These are phyloP conservation scores for Kandelia obovata DNA, from an alignment of 345 rosid species.

Conservation along the genomic window DNA sequence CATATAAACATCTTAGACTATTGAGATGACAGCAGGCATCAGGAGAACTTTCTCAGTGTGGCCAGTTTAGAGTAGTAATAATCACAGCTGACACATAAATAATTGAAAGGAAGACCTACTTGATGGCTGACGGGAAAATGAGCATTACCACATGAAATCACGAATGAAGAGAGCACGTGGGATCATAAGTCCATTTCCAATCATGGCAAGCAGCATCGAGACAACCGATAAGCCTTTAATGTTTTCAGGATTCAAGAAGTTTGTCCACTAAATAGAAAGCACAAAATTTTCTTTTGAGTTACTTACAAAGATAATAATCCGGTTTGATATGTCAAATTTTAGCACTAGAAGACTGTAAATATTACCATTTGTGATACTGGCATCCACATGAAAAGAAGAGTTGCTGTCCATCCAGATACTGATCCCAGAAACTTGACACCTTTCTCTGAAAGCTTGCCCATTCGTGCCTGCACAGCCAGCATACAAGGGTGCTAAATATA, in stretches of 20 bases:
- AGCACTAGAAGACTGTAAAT: neutral
- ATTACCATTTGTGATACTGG: slow-evolving; percentile 84
- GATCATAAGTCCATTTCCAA: slow-evolving; percentile 87
- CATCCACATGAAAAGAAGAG: slow-evolving; percentile 99
- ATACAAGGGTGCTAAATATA: slow-evolving; percentile 11
- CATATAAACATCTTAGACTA: too few relatives aligned
- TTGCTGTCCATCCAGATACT: slow-evolving; percentile 93
- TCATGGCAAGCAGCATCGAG: slow-evolving; percentile 86
- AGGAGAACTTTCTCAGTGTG: too few relatives aligned
- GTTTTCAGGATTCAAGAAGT: slow-evolving; percentile 75
- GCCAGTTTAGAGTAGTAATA: too few relatives aligned
- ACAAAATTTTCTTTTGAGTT: slow-evolving; percentile 18
- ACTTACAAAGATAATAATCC: neutral
- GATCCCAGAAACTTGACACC: slow-evolving; percentile 59
- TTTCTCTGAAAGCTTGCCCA: slow-evolving; percentile 64
- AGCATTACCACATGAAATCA: slow-evolving; percentile 86
- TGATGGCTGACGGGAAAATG: neutral
- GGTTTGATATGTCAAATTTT: slow-evolving; percentile 5
- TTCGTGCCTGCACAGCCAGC: slow-evolving; percentile 58
- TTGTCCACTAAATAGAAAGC: slow-evolving; percentile 70
- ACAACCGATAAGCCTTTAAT: slow-evolving; percentile 78
- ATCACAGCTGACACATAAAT: neutral
- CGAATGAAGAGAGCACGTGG: slow-evolving; percentile 90
- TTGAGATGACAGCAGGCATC: too few relatives aligned
- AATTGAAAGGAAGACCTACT: neutral